Base-by-base conservation (phyloP, 139 green algal genomes). In the Axilococcus clingmanii region DNA sequence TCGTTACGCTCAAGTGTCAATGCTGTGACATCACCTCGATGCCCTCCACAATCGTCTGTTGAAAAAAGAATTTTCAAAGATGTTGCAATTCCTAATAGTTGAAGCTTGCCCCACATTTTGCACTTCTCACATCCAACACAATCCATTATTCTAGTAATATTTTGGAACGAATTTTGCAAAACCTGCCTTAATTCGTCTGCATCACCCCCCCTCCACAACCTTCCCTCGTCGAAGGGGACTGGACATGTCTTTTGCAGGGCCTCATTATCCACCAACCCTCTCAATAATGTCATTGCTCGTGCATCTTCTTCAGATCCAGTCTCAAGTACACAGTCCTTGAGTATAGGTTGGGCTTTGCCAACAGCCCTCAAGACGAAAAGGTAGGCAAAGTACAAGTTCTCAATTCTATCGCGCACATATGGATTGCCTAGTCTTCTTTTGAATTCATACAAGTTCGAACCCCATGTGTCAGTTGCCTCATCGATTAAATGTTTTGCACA, bases 51-150 rank as follows among this genome's bases (percentile, higher is more conserved):
- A 45, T 88, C 70, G 3, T 78, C 57, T n/a, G 57, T 55, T 11
- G 76, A 77, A 48, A 96, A 94, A 9, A 95, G 63, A 22, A 97
- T 79, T 65, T 97, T 97, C 29, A 98, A 67, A 2, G 88, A 85
- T 0, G 90, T 95, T 11, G 81, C 91, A 17, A 98, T 75, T 22
- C 89, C 91, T 31, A 97, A 68, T 19, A 94, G 82, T 69, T 97
- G 89, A 56, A 98, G 78, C 81, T 98, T 98, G 54, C 89, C 91
- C 89, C 90, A 97, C 37, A 98, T 81, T 75, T 94, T 96, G 84
- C 91, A 98, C 64, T 97, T 97, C 59, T 98, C 88, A 57, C 91
- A 97, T 17, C 89, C 88, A 27, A 98, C 88, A 63, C 91, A 98
- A 78, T 98, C 89, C 89, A 98, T 98, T 44, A 95, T 74, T 16